phyloP scores from a whole-genome alignment of 768 basidiomycete genomes.

The Flagelloscypha sp. region DNA sequence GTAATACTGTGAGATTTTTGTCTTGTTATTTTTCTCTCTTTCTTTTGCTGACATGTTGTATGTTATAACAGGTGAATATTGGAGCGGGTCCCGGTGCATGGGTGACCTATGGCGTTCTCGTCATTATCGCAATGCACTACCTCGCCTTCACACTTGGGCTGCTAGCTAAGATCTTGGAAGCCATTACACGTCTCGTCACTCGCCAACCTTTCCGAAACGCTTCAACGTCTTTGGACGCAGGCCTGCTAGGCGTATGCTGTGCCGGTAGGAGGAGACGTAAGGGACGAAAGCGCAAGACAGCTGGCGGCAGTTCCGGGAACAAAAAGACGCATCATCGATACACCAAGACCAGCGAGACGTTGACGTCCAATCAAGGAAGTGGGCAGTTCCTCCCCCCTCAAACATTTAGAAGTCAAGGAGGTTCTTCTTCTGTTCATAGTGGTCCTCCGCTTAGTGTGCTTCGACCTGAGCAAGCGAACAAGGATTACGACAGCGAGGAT shows the following conservation, averaged over 20 bases:
- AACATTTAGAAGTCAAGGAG: constrained; percentile 21
- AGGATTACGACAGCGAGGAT: constrained; percentile 72
- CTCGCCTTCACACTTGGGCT: constrained; percentile 78
- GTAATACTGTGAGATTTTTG: constrained; percentile 62
- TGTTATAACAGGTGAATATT: constrained; percentile 62
- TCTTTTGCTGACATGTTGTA: constrained; percentile 2
- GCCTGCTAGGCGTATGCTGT: constrained; percentile 60
- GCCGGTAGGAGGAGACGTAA: constrained; percentile 34
- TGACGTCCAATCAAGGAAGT: constrained; percentile 1
- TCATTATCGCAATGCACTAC: constrained; percentile 77
- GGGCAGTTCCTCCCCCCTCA: constrained; percentile 33
- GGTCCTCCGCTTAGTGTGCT: constrained; percentile 64
- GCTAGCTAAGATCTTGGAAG: constrained; percentile 78
- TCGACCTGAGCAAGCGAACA: constrained; percentile 71
- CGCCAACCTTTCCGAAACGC: too few species aligned
- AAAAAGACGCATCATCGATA: constrained; percentile 11
- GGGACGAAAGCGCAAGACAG: constrained; percentile 20
- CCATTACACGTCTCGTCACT: constrained; percentile 66
- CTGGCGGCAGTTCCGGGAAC: constrained; percentile 11
- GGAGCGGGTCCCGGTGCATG: constrained; percentile 76
- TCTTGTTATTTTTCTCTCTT: constrained; percentile 6
- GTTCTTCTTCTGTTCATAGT: constrained; percentile 46
- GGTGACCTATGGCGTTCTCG: constrained; percentile 89
- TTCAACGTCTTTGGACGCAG: constrained; percentile 61
- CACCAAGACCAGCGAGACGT: constrained; percentile 1